Base-by-base conservation (phyloP, 768 basidiomycete species). In the Rhizopogon sp. region DNA sequence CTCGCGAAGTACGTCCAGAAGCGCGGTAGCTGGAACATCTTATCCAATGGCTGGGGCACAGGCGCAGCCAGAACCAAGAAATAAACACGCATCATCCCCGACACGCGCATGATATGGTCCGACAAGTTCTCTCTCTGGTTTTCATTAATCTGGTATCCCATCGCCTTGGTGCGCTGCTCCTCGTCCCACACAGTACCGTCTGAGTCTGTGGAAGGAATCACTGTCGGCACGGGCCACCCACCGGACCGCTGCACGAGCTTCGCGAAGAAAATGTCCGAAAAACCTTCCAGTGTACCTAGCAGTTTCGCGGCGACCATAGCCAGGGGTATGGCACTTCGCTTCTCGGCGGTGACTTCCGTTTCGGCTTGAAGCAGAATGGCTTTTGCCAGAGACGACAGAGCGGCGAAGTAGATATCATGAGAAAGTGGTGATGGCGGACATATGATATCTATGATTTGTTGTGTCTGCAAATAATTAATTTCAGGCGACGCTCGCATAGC, bases 311-410 rank as follows among this genome's bases (percentile, higher is more conserved):
- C 71, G 10, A 97, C 82, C 33, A 82, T 80, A 0, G 90, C 91
- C 22, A 99, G 79, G 0, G 96, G 96, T 39, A 79, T 76, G 0
- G 93, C 94, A 22, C 88, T 88, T 31, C 84, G 83, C 63, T 88
- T 85, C 70, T 95, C 90, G 2, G 94, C 93, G 1, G 88, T 83
- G 8, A 96, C 90, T 70, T 98, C 96, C 0, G 86, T 88, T 73
- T 97, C 94, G 16, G 94, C 94, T 73, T 98, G 96, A 35, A 90
- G 78, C 43, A 98, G 78, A 57, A 98, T 85, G 16, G 84, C 76
- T 66, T 98, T 98, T 45, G 92, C 77, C 40, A 98, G 80, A n/a
- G 93, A 88, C 20, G 90, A 94, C 43, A 95, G 80, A 20, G 88
- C 78, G 49, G 92, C 90, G 45, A 77, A 68, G 66, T 93, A 95